Evolutionary conservation across 192 early-diverging fungal species (phyloP), one percentile per base, ranked within the genome.

Genomic region (Coemansia sp.): DNA sequence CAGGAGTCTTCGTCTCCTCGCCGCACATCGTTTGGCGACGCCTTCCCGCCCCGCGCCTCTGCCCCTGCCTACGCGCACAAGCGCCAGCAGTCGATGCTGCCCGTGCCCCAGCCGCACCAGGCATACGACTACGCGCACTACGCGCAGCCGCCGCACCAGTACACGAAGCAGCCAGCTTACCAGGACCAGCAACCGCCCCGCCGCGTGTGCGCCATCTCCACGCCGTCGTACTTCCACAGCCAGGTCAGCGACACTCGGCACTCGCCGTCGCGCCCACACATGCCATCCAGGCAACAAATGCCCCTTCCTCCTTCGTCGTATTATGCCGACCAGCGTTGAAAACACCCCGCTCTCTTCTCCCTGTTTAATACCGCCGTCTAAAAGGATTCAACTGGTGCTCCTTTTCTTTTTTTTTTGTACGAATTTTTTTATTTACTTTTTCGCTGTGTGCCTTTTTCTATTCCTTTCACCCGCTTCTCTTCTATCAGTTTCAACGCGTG

Each of bases 191-290:
- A 74, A 38, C 56, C 57, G 23, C 41, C 59, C 45, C 65, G 58
- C 36, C 66, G 61, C 45, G 25, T 68, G 56, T 62, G 62, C 49
- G 62, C 41, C 52, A 50, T 52, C 34, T 58, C 62, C 50, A 42
- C 72, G 34, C 62, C 66, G 48, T 65, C 62, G 33, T 36, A 59
- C 52, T 66, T 66, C 64, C 64, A 66, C 64, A 57, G 55, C 55
- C 55, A 57, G 55, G 7, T 57, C 33, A 57, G 55, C 55, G 33
- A 57, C 55, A 35, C 55, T 17, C 64, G 64, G 55, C 56, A 66
- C 55, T 66, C 64, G 29, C 35, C 56, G 32, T 58, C 53, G 40
- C 54, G 54, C n/a, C 33, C 64, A 11, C 42, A 66, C 54, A 19
- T 66, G 23, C 54, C 55, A 49, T 23, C 42, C 33, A 66, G 29